Evolutionary conservation across 768 basidiomycete species (phyloP), one percentile per base, ranked within the genome.

Genomic region (Serpula lacrymans): DNA sequence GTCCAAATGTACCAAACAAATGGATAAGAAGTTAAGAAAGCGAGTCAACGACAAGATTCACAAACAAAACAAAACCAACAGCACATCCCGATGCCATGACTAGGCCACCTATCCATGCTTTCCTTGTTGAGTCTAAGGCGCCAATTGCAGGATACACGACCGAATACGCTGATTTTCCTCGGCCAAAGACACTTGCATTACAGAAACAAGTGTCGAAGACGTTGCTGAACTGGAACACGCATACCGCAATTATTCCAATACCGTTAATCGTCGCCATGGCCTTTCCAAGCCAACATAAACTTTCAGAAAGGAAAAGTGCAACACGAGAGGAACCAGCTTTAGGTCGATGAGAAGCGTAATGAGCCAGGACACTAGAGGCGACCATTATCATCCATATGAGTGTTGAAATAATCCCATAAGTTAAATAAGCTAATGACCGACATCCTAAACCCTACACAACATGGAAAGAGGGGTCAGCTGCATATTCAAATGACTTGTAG

Each of bases 51-150:
- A 58, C 26, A 11, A 67, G 44, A 35, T 55, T 58, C 1, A 68
- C 53, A 39, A 52, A 50, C 2, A 51, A 47, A 1, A 63, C 49
- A 22, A 62, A 68, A 21, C 55, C 17, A 0, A 34, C 9, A 3
- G 58, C 60, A 41, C 39, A 51, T 1, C 37, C 35, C 24, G 53
- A 43, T 2, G 60, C 58, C 2, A 72, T 50, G 7, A 41, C 47
- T 0, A 67, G 55, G 1, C 59, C 70, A 1, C 68, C 65, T 32
- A 62, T 57, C 69, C 71, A 71, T 10, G 63, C 63, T 0, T 9
- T 22, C 26, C 42, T 55, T 51, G 63, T 62, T n/a, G n/a, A n/a
- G n/a, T n/a, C n/a, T n/a, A n/a, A n/a, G n/a, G n/a, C n/a, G n/a
- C n/a, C n/a, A n/a, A n/a, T n/a, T n/a, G n/a, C n/a, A n/a, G n/a